Base-by-base conservation (phyloP, 108 stramenopile genomes). In the Skeletonema potamos region DNA sequence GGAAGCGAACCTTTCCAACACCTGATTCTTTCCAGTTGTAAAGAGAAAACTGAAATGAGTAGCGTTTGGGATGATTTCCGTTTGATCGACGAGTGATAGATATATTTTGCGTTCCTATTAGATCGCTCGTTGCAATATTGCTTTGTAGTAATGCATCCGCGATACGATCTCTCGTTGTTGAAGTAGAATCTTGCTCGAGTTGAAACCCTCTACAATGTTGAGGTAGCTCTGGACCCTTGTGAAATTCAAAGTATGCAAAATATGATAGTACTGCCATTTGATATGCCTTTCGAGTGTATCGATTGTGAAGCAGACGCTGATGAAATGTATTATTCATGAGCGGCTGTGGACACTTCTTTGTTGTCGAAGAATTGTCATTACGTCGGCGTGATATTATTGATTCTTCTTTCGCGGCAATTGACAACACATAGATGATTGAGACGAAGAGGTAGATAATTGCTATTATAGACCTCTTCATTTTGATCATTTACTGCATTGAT, bases 201-300 rank as follows among this genome's bases (percentile, higher is more conserved):
- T 30, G 12, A 24, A 29, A 48, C 41, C 68, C 18, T 43, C 43
- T 18, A 15, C 41, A 62, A 69, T 57, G 9, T 27, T 15, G 56
- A 10, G 54, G 56, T 30, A 54, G 18, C 22, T 32, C 27, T 58
- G 34, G 4, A 18, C 20, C 22, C 39, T 81, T 73, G 56, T 76
- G 78, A 69, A 83, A 85, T 36, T 83, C 79, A 48, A 56, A 71
- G 54, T 85, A 85, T 4, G 85, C 74, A n/a, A 85, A 26, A 10
- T 22, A 27, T n/a, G 82, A 54, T 4, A 85, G 27, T 24, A 83
- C 36, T 12, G 78, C 78, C 82, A 85, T 85, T 48, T 58, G 51
- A 57, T 82, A 85, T 13, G 82, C 85, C 13, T 43, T 12, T 15
- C 68, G 73, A 3, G 64, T 29, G 20, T 54, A 30, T 57, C 9